A percentile compares a stretch with the other conserved stretches of the same genome.
phyloP scores from a whole-genome alignment of 768 basidiomycete genomes.

The Pluteus cervinus region DNA sequence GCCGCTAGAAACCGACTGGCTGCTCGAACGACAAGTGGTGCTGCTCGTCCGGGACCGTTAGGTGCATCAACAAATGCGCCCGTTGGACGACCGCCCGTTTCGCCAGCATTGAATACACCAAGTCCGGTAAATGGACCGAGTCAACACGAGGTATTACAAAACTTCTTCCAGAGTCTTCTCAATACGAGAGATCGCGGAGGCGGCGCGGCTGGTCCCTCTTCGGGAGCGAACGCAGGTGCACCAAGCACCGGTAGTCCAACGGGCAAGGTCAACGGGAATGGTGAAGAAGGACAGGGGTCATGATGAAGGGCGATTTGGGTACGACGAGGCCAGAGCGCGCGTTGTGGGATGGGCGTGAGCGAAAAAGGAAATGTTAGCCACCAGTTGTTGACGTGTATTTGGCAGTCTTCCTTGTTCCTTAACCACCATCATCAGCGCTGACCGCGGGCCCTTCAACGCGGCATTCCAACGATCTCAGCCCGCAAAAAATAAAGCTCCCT shows the following conservation, averaged over 20 bases:
- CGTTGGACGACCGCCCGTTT: slow-evolving; percentile 28
- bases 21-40: slow-evolving; percentile 26
- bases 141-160: slow-evolving; percentile 80
- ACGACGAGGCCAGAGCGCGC: not conserved
- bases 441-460: not conserved
- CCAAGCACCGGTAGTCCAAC: slow-evolving; percentile 21
- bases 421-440: slow-evolving; percentile 20
- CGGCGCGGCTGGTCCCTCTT: slow-evolving; percentile 13
- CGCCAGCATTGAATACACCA: slow-evolving; percentile 25
- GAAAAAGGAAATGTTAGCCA: slow-evolving; percentile 17
- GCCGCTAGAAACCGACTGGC: slow-evolving; percentile 21
- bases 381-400: slow-evolving; percentile 29
- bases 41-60: slow-evolving; percentile 33
- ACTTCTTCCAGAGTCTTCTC: slow-evolving; percentile 82
- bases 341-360: slow-evolving; percentile 6
- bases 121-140: slow-evolving; percentile 42
- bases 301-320: slow-evolving; percentile 4
- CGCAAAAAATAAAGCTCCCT: too few relatives aligned
- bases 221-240: slow-evolving; percentile 10
- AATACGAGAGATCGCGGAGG: slow-evolving; percentile 57
- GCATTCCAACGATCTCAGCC: not conserved
- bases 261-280: slow-evolving; percentile 27
- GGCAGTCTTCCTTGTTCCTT: slow-evolving; percentile 20
- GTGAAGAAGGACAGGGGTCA: slow-evolving; percentile 31
- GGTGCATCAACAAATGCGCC: slow-evolving; percentile 27